Conservation (phyloP, 495 filamentous ascomycete species). For the Lophiostoma macrostomum region DNA sequence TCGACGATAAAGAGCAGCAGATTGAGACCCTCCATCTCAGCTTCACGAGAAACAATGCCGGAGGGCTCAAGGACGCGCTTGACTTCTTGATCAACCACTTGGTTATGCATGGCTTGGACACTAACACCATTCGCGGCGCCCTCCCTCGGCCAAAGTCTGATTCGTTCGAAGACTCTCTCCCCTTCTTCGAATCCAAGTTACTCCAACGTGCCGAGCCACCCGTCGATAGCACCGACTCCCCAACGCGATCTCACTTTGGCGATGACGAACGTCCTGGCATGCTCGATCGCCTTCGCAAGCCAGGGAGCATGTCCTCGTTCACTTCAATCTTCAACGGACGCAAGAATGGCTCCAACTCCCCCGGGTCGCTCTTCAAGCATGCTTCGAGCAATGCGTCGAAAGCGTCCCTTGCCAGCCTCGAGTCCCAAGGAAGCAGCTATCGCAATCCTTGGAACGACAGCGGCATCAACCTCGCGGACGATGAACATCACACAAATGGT, state of each 20-base stretch:
- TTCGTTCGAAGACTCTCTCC: conserved; percentile 93
- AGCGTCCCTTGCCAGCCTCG: conserved; percentile 88
- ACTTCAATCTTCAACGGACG: conserved; percentile 85
- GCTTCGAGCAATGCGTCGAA: conserved; percentile 92
- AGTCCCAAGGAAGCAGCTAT: conserved; percentile 86
- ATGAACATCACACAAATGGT: conserved; percentile 59
- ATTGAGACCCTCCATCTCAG: conserved; percentile 59
- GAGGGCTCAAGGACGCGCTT: conserved; percentile 90
- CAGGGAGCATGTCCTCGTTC: conserved; percentile 87
- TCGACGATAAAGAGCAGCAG: conserved; percentile 35
- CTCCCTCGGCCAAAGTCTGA: conserved; percentile 97
- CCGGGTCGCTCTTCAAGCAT: conserved; percentile 82
- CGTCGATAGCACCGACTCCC: conserved; percentile 72
- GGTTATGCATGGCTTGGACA: conserved; percentile 78
- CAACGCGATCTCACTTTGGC: conserved; percentile 72
- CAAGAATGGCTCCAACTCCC: conserved; percentile 84
- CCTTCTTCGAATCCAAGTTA: conserved; percentile 94
- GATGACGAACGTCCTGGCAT: conserved; percentile 74
- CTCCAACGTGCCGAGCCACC: conserved; percentile 83
- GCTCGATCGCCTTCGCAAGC: conserved; percentile 86
- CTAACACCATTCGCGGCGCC: conserved; percentile 81
- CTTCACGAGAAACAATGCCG: conserved; percentile 96
- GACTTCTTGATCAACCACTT: conserved; percentile 86
- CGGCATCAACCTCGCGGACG: conserved; percentile 86
- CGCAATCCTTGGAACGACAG: conserved; percentile 97